These are phyloP conservation scores for Plenodomus tracheiphilus DNA, from an alignment of 2,329 filamentous ascomycete species.

Conservation along the genomic window DNA sequence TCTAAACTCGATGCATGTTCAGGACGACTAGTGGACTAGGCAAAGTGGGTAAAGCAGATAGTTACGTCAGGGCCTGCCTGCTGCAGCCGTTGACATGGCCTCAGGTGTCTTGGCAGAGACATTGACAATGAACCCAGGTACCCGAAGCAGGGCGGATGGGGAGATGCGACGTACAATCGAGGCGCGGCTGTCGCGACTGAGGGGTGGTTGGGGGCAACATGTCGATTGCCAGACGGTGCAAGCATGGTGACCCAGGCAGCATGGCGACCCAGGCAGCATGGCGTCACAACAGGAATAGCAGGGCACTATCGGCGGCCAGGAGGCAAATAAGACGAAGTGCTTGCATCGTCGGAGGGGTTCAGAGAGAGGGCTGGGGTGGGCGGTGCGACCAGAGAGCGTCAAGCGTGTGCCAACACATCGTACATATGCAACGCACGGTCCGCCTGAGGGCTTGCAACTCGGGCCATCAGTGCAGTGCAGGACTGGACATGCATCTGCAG, in stretches of 20 bases:
- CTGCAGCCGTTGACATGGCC: conserved; percentile 31
- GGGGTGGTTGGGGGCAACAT: conserved; percentile 40
- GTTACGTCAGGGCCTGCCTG: conserved; percentile 40
- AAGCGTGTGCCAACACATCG: conserved; percentile 19
- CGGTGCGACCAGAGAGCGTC: conserved; percentile 35
- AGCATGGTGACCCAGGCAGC: conserved; percentile 39
- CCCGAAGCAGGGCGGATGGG: not conserved
- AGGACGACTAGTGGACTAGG: conserved; percentile 40
- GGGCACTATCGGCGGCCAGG: conserved; percentile 30
- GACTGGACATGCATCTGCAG: conserved; percentile 33
- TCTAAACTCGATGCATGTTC: conserved; percentile 32
- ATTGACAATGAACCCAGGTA: no score
- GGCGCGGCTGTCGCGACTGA: conserved; percentile 44
- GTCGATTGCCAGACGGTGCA: conserved; percentile 36
- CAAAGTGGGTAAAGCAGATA: conserved; percentile 31
- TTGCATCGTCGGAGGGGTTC: conserved; percentile 42
- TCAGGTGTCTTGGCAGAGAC: conserved; percentile 29
- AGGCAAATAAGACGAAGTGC: conserved; percentile 31
- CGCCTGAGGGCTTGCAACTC: conserved; percentile 32
- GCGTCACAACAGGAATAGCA: conserved; percentile 40
- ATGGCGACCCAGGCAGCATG: conserved; percentile 33
- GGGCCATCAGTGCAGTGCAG: conserved; percentile 31
- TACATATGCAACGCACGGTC: conserved; percentile 45
- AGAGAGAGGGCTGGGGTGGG: conserved; percentile 40
- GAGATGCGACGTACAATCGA: conserved; percentile 9